Base-by-base conservation (phyloP, 2,329 filamentous ascomycete genomes). In the Cladosporium austrohemisphaericum region DNA sequence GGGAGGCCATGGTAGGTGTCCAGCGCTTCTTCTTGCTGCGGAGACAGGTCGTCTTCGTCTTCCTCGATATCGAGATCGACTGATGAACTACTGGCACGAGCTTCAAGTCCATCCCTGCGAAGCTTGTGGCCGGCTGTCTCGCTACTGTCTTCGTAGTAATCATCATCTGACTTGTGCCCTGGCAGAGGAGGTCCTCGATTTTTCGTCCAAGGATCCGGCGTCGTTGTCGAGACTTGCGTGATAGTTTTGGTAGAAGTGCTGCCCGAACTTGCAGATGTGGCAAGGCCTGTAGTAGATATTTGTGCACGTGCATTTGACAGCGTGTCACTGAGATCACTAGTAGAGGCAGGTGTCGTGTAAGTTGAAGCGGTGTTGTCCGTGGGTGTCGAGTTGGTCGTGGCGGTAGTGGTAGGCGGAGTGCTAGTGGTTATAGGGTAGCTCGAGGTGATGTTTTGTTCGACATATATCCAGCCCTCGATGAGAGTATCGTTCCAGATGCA, bases 401-500 rank as follows among this genome's bases (percentile, higher is more conserved):
- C 49, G 10, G 52, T 49, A 14, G 25, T 54, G 41, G 37, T 14
- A 18, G 47, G 36, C 1, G 55, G 25, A 16, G 46, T 48, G 13
- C 35, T 54, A 10, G 50, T 35, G n/a, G 41, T 52, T 10, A 45
- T 36, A 7, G 48, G 48, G 29, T 47, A 43, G 20, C 23, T 43
- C 9, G 43, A 25, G 25, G 69, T 67, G 11, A 75, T 70, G 40
- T 78, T 70, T 61, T 80, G 66, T 47, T 79, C 75, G 46, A 80
- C 71, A 59, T 85, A 87, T 38, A 87, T 75, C 65, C 85, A 86
- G 29, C 79, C 78, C 63, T 86, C 83, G 41, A 86, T 72, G 46
- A 81, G 73, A 0, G 83, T 86, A 11, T 73, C 70, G 60, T 86
- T 86, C 81, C 82, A 87, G 62, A 78, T 79, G 64, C 83, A 87